Conservation (phyloP, 768 basidiomycete genomes). For the Agrocybe chaxingu region DNA sequence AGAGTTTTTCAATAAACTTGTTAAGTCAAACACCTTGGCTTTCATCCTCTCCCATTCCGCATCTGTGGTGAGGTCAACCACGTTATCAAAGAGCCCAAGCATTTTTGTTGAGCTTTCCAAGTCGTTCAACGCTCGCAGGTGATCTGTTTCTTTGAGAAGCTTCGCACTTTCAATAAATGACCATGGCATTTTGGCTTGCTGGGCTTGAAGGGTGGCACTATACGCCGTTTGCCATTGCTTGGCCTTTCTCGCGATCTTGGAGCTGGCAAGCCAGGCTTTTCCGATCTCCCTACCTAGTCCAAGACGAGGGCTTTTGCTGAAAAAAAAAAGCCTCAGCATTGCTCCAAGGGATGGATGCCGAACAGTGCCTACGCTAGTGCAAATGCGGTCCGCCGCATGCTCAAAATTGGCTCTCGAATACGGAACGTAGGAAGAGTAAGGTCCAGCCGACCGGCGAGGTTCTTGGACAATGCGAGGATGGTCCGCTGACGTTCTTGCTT, state of each 20-base stretch:
- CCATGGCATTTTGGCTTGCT: conserved; percentile 65
- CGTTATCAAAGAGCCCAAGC: conserved; percentile 43
- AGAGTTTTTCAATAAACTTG: not conserved
- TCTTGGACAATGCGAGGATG: conserved; percentile 42
- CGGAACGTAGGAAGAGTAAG: conserved; percentile 85
- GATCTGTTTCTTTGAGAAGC: conserved; percentile 73
- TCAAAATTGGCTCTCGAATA: conserved; percentile 83
- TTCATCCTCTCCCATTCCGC: conserved; percentile 53
- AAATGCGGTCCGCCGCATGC: conserved; percentile 85
- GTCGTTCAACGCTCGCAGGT: conserved; percentile 82
- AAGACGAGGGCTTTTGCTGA: conserved; percentile 31
- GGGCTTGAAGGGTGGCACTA: conserved; percentile 89
- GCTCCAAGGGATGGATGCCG: not conserved
- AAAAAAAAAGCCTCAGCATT: conserved; percentile 9
- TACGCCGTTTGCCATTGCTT: conserved; percentile 97
- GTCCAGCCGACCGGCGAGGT: conserved; percentile 64
- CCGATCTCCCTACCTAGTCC: conserved; percentile 63
- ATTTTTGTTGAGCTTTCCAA: conserved; percentile 70
- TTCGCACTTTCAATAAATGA: conserved; percentile 91
- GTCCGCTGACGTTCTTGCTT: conserved; percentile 30
- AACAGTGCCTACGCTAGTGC: conserved; percentile 52
- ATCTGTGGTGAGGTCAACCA: conserved; percentile 57
- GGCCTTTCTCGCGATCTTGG: conserved; percentile 95
- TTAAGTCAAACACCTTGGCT: conserved; percentile 56
- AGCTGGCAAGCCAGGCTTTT: conserved; percentile 84